Conservation (phyloP, 371 early-diverging fungal genomes). For the Massospora cicadina region DNA sequence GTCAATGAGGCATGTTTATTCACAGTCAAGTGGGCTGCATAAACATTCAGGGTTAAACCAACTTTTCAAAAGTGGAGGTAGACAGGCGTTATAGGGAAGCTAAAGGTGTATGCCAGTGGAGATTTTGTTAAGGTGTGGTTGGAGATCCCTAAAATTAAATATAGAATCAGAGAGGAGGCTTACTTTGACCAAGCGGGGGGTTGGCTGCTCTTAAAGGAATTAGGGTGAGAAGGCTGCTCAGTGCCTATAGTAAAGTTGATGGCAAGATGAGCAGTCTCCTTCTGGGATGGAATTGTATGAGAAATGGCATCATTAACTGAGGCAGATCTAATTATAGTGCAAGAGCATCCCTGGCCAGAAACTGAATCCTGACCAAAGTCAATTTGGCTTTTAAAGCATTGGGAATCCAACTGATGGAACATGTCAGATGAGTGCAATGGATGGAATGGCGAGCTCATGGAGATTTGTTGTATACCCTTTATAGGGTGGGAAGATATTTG, state of each 20-base stretch:
- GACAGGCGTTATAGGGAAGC: no score
- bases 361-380: not conserved
- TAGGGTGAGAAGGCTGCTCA: not conserved
- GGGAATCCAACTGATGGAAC: not conserved
- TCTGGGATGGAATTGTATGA: not conserved
- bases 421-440: not conserved
- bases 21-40: no score
- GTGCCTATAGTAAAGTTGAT: not conserved
- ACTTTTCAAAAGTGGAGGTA: no score
- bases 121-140: not conserved
- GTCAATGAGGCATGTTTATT: no score
- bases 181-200: conserved; percentile 3
- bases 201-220: not conserved
- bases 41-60: no score
- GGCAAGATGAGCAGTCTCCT: not conserved
- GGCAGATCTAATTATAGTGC: not conserved
- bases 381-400: not conserved
- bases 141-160: not conserved
- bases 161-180: not conserved
- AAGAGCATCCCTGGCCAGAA: not conserved
- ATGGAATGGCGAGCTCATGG: not conserved
- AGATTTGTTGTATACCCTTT: not conserved
- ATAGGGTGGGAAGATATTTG: not conserved
- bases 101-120: not conserved
- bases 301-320: not conserved